These are phyloP conservation scores for Ceratobasidium sp. DNA, from an alignment of 1,284 basidiomycete species.

Conservation along the genomic window DNA sequence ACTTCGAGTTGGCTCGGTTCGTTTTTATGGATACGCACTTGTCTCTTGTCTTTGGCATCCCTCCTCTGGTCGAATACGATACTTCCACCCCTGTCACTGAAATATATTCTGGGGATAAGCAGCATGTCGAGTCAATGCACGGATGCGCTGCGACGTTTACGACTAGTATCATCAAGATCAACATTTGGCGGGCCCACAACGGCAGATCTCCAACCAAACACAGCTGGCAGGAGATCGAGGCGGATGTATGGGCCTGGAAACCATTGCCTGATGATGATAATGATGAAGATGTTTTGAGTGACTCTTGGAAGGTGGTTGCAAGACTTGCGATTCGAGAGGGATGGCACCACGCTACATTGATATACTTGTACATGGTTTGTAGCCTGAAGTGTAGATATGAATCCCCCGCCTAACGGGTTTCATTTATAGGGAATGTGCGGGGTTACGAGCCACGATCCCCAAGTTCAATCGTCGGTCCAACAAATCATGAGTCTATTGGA, in stretches of 20 bases:
- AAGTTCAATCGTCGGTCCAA: conserved; percentile 8
- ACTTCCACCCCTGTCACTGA: neutral
- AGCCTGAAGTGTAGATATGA: no score
- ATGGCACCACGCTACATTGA: neutral
- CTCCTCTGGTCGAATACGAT: conserved; percentile 30
- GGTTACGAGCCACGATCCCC: conserved; percentile 10
- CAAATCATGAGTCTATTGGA: neutral
- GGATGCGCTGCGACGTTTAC: neutral
- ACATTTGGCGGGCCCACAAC: conserved; percentile 12
- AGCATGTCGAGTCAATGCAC: conserved; percentile 17
- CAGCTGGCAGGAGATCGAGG: neutral
- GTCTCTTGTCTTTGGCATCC: conserved; percentile 8
- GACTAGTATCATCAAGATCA: conserved; percentile 3
- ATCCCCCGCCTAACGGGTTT: no score
- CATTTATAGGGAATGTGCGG: conserved; percentile 25
- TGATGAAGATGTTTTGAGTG: no score
- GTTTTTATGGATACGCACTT: conserved; percentile 2
- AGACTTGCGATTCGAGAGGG: conserved; percentile 16
- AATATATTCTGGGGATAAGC: neutral
- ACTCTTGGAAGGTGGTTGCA: conserved; percentile 4
- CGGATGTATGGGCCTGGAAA: neutral
- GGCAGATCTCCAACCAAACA: no score
- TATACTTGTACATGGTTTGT: conserved; percentile 22
- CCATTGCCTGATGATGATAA: neutral
- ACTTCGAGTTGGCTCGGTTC: conserved; percentile 11